Evolutionary conservation across 495 filamentous ascomycete species (phyloP).

Genomic region (Penicillium crystallinum): DNA sequence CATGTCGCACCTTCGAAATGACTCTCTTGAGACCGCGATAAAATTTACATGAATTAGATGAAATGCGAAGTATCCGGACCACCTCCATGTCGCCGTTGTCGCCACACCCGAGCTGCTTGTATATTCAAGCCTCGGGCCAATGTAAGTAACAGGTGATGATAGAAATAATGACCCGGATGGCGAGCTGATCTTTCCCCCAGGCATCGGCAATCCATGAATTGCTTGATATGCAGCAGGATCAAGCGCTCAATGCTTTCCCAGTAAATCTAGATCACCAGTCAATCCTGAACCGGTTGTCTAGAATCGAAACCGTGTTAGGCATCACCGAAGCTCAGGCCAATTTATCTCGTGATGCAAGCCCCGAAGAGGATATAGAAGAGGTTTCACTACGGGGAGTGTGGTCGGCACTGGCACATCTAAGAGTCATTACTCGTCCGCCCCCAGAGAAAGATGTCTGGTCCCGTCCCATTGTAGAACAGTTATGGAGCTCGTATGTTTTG

Average conservation of each 20-base stretch:
- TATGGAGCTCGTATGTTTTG: constrained; percentile 34
- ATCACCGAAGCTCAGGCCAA: constrained; percentile 11
- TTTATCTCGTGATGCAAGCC: background rate
- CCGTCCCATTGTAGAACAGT: constrained; percentile 22
- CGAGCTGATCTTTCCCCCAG: constrained; percentile 11
- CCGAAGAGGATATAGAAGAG: constrained; percentile 13
- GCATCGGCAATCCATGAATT: constrained; percentile 29
- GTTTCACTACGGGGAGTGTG: constrained; percentile 23
- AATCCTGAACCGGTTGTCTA: constrained; percentile 33
- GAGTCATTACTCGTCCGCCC: constrained; percentile 21
- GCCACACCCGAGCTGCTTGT: constrained; percentile 27
- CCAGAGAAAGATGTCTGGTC: constrained; percentile 31
- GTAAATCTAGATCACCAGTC: constrained; percentile 16
- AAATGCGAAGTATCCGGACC: constrained; percentile 37
- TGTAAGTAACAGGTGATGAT: constrained; percentile 16
- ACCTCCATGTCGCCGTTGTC: constrained; percentile 35
- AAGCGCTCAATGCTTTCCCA: background rate
- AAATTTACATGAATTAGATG: constrained; percentile 23
- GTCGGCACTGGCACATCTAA: constrained; percentile 27
- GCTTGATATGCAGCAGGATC: constrained; percentile 8
- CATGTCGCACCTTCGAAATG: background rate
- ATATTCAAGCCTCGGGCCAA: constrained; percentile 40
- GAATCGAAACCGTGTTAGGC: constrained; percentile 34
- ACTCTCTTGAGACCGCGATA: background rate
- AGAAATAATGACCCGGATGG: background rate